These are phyloP conservation scores for Auxenochlorella protothecoides DNA, from an alignment of 139 green algal genomes.

Conservation along the genomic window DNA sequence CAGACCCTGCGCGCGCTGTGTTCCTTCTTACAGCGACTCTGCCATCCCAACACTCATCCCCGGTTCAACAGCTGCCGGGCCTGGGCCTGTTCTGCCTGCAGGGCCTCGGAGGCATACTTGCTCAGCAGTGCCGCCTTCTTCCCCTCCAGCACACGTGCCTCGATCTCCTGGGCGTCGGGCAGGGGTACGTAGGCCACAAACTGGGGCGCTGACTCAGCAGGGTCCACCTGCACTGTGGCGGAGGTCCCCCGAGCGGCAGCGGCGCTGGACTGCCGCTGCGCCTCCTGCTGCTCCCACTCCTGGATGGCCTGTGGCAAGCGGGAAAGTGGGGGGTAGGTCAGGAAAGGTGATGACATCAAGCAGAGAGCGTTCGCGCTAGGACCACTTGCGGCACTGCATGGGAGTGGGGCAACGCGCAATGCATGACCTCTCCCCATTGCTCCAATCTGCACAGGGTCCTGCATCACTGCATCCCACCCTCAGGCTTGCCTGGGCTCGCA, in stretches of 20 bases:
- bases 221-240: background rate
- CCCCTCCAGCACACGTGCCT: conserved; percentile 77
- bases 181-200: conserved; percentile 91
- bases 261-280: conserved; percentile 32
- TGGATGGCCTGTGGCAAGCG: conserved; percentile 33
- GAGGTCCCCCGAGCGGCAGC: too few species aligned
- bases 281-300: conserved; percentile 63
- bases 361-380: too few species aligned
- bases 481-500: conserved; percentile 29
- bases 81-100: conserved; percentile 63
- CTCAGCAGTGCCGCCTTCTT: conserved; percentile 84
- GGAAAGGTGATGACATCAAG: too few species aligned
- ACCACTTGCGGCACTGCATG: too few species aligned
- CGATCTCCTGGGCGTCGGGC: conserved; percentile 86
- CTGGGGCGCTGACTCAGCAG: conserved; percentile 19
- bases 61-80: conserved; percentile 64
- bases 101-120: conserved; percentile 68
- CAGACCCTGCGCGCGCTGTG: too few species aligned
- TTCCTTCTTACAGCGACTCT: too few species aligned
- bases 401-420: too few species aligned
- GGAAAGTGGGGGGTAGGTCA: too few species aligned
- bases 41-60: conserved; percentile 1
- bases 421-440: too few species aligned
- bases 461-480: conserved; percentile 6
- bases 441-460: background rate